Conservation (phyloP, 345 rosid genomes). For the Eucalyptus erythrocorys region DNA sequence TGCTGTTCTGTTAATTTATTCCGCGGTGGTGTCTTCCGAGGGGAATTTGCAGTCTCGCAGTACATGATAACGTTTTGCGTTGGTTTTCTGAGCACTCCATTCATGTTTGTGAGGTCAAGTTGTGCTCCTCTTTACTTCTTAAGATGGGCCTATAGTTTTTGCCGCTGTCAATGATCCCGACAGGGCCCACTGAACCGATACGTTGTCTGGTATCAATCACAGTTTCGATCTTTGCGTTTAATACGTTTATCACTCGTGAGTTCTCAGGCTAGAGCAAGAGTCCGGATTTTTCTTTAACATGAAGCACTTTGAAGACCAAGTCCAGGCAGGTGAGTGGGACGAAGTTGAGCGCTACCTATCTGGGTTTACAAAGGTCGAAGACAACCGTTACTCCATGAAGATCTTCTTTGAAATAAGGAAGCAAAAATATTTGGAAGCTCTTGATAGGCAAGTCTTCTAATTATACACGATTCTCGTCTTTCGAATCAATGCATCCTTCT, state of each 20-base stretch:
- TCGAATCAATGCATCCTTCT: not conserved
- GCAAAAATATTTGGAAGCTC: constrained; percentile 87
- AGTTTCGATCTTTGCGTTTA: not conserved
- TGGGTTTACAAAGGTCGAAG: constrained; percentile 89
- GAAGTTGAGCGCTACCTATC: constrained; percentile 71
- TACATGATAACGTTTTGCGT: not conserved
- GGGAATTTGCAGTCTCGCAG: not conserved
- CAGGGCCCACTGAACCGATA: not conserved
- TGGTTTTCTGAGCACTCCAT: not conserved
- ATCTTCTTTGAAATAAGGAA: constrained; percentile 85
- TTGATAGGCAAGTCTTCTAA: constrained; percentile 40
- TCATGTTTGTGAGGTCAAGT: not conserved
- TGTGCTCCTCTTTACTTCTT: not conserved
- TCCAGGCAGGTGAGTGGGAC: constrained; percentile 81
- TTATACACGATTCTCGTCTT: not conserved
- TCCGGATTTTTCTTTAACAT: constrained; percentile 78
- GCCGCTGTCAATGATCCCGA: not conserved
- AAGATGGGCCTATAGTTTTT: not conserved
- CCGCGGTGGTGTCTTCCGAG: not conserved
- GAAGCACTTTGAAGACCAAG: constrained; percentile 67
- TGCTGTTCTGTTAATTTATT: not conserved
- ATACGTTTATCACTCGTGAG: not conserved
- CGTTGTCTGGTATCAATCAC: not conserved
- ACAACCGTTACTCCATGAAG: constrained; percentile 81
- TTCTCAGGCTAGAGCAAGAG: constrained; percentile 42